Conservation (phyloP, 1,139 yeast genomes). For the Diutina sp. region DNA sequence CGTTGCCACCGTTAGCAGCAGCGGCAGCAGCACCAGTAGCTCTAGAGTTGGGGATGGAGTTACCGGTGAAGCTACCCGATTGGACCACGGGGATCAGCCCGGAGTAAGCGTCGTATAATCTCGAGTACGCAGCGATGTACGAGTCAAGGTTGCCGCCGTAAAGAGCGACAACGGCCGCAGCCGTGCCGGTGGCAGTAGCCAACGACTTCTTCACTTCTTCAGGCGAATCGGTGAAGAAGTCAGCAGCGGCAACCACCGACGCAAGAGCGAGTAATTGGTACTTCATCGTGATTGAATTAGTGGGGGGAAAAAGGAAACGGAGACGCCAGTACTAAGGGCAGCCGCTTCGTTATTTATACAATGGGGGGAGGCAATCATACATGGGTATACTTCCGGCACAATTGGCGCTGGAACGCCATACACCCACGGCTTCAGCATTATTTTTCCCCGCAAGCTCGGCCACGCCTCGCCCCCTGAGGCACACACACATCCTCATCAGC, state of each 20-base stretch:
- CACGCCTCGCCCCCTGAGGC: not conserved
- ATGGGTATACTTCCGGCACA: not conserved
- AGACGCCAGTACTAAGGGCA: not conserved
- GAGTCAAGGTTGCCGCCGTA: not conserved
- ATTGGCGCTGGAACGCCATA: not conserved
- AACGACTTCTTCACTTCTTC: not conserved
- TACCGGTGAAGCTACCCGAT: not conserved
- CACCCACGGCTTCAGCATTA: not conserved
- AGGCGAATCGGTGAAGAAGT: not conserved
- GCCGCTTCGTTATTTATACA: not conserved
- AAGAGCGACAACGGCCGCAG: not conserved
- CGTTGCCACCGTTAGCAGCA: not conserved
- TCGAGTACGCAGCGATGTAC: not conserved
- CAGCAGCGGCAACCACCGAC: not conserved
- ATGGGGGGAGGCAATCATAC: not conserved
- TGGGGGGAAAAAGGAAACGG: not conserved
- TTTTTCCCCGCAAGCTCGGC: not conserved
- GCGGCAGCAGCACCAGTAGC: not conserved
- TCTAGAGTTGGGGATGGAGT: not conserved
- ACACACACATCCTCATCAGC: not conserved
- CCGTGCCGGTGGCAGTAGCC: not conserved
- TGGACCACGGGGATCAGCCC: not conserved
- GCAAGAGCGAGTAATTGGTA: conserved; percentile 2
- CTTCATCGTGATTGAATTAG: not conserved
- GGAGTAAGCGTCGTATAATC: not conserved